Evolutionary conservation across 73 alveolate genomes (phyloP), one percentile per base, ranked within the genome.

Genomic region (Paramecium bursaria): DNA sequence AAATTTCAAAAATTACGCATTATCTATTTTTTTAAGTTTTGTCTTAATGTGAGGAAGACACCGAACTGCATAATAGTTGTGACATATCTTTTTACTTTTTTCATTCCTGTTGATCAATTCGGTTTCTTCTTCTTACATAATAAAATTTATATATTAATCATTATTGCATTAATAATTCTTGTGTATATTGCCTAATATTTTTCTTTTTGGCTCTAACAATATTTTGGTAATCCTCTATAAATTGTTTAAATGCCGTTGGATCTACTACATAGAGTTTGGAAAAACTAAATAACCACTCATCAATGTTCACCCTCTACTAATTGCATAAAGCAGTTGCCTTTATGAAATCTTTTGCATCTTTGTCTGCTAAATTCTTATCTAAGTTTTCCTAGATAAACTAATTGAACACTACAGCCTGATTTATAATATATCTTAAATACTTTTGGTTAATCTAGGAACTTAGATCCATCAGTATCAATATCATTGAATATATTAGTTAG

Each of bases 171-270:
- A n/a, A n/a, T n/a, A n/a, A n/a, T n/a, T n/a, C n/a, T n/a, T n/a
- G n/a, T n/a, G n/a, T n/a, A n/a, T n/a, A n/a, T n/a, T n/a, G n/a
- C n/a, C n/a, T n/a, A n/a, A n/a, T n/a, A n/a, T n/a, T n/a, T n/a
- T n/a, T n/a, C n/a, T n/a, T n/a, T n/a, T n/a, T n/a, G n/a, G n/a
- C n/a, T n/a, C n/a, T n/a, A n/a, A n/a, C n/a, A n/a, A n/a, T n/a
- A n/a, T n/a, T n/a, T n/a, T n/a, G n/a, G n/a, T 79, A 79, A 42
- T 79, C 85, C 6, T 79, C 89, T 33, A 79, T 42, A 53, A 79
- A 79, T n/a, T 79, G 51, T 15, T 79, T 74, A 39, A 54, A 79
- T 6, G 82, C 74, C 13, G 74, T 27, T 39, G 35, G 57, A 54
- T 79, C 89, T 0, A 79, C 89, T 49, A 73, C 89, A 35, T 30